phyloP scores from a whole-genome alignment of 23 red algal genomes.

The Gracilaria caudata region DNA sequence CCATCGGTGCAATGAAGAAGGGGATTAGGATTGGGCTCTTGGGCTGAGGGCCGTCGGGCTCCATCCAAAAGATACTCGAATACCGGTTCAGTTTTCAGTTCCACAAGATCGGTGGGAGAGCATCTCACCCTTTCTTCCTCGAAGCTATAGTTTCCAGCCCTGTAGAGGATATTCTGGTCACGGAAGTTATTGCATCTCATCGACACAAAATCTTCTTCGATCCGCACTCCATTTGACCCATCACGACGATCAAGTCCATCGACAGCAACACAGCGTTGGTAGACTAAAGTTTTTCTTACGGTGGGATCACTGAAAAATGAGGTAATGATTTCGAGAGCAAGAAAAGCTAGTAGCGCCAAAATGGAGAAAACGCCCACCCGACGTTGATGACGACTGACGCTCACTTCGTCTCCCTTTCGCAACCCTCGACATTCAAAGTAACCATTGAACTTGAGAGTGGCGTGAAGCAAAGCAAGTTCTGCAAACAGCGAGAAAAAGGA shows the following conservation, averaged over 20 bases:
- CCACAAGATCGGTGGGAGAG: neutral
- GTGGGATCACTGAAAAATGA: neutral
- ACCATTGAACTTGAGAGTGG: neutral
- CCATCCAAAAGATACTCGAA: neutral
- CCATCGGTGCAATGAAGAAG: neutral
- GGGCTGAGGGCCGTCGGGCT: neutral
- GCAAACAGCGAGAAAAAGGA: neutral
- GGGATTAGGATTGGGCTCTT: neutral
- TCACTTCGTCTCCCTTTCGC: neutral
- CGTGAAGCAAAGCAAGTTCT: neutral
- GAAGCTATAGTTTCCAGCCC: neutral
- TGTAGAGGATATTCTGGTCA: neutral
- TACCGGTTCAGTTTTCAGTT: neutral
- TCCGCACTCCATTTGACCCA: neutral
- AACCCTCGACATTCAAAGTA: neutral
- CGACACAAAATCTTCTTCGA: conserved; percentile 1
- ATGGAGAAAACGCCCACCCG: neutral
- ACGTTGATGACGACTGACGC: neutral
- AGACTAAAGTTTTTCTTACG: neutral
- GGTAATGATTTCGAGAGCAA: neutral
- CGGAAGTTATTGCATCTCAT: neutral
- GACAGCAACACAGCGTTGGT: neutral
- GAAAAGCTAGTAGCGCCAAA: neutral
- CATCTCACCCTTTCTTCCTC: neutral
- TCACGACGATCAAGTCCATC: neutral